A percentile compares a stretch with the other conserved stretches of the same genome.
These are phyloP conservation scores for Diaporthe amygdali DNA, from an alignment of 2,329 filamentous ascomycete genomes.

Conservation along the genomic window DNA sequence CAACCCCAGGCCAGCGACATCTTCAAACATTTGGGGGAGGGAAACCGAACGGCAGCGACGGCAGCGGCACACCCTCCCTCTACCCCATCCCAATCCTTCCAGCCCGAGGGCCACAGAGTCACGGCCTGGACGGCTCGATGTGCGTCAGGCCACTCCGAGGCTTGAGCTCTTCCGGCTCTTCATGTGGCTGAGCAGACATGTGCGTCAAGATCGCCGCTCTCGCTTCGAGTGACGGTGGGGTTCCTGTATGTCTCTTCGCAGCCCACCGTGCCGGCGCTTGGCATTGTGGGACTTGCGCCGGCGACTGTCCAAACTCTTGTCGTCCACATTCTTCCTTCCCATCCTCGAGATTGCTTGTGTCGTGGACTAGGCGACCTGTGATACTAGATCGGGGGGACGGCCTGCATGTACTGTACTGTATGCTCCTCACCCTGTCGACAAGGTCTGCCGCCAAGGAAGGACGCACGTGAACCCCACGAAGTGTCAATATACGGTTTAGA, in stretches of 20 bases:
- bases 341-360: background rate
- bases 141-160: background rate
- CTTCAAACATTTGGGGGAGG: too few relatives aligned
- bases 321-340: background rate
- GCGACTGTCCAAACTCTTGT: background rate
- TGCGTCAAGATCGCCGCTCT: constrained; percentile 2
- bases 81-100: background rate
- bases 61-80: background rate
- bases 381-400: background rate
- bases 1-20: background rate
- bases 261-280: background rate
- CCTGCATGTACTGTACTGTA: background rate
- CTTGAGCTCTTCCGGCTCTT: background rate
- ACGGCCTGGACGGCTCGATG: background rate
- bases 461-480: constrained; percentile 8
- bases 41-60: background rate
- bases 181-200: constrained; percentile 2
- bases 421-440: background rate
- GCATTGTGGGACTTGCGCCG: background rate
- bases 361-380: background rate
- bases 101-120: background rate
- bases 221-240: background rate
- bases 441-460: background rate
- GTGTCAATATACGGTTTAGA: background rate
- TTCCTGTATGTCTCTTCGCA: background rate